These are phyloP conservation scores for Artemisia annua DNA, from an alignment of 129 eudicot genomes.

Conservation along the genomic window DNA sequence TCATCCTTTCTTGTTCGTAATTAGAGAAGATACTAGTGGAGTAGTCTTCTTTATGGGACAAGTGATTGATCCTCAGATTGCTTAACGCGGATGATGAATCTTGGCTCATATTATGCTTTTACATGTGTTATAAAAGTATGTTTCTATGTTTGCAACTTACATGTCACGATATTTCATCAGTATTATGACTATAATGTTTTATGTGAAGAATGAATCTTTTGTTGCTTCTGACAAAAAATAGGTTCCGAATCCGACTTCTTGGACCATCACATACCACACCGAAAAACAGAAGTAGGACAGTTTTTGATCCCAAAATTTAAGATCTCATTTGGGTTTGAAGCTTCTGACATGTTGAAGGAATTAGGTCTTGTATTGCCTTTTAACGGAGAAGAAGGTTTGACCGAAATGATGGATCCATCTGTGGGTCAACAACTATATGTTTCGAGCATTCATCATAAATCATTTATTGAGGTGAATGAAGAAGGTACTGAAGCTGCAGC, in stretches of 20 bases:
- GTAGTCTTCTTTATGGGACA: not conserved
- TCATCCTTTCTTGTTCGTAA: no score
- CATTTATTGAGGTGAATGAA: slow-evolving; percentile 18
- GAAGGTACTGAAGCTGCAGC: slow-evolving; percentile 14
- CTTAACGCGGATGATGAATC: slow-evolving; percentile 4
- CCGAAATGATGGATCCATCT: not conserved
- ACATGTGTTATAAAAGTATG: no score
- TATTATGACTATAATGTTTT: no score
- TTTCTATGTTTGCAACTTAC: no score
- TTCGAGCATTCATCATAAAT: not conserved
- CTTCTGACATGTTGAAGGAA: no score
- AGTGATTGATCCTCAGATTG: not conserved
- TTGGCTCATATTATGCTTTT: no score
- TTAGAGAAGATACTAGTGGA: not conserved
- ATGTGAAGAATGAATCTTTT: no score
- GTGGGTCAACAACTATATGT: not conserved
- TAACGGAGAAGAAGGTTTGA: not conserved
- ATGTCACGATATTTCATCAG: no score
- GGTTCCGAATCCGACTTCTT: slow-evolving; percentile 13
- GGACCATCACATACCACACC: slow-evolving; percentile 9
- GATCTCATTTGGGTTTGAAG: no score
- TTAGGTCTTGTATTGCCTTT: slow-evolving; percentile 21
- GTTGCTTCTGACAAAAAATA: not conserved
- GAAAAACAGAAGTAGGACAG: not conserved
- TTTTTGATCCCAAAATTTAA: not conserved